Evolutionary conservation across 176 grass and related monocot genomes (phyloP), one percentile per base, ranked within the genome.

Genomic region (Rhynchospora tenuis): DNA sequence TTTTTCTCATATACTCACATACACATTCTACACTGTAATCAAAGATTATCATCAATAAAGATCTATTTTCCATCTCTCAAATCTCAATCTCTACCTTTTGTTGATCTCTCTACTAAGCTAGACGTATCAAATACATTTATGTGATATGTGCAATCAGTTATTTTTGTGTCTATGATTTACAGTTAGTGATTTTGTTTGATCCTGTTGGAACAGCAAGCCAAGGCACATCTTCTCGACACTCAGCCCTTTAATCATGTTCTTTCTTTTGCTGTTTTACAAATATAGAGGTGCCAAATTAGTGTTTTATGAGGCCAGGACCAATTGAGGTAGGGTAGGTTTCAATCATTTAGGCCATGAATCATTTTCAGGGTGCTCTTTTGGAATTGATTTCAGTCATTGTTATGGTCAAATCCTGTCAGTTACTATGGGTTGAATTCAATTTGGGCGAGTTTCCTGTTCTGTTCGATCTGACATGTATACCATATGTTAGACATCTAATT

Each of bases 171-270:
- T 22, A 14, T 74, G 1, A 50, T 24, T 73, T 48, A 24, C 9
- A 26, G 70, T 46, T 26, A 50, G 14, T 73, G n/a, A 74, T 51
- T 19, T 33, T 43, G 55, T 87, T 17, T 44, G 46, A 75, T 54
- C 6, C 13, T 54, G 23, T 51, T 87, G 45, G 78, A 90, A 71
- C 87, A 98, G 95, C 90, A 94, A 89, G 90, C 92, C 5, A 94
- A 86, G 62, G 87, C 95, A 8, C 95, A 94, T 87, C 87, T 98
- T 85, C 92, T 98, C 86, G 90, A 98, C 24, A 84, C 83, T 9
- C 82, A 98, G 64, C 87, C 92, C 64, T 98, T 98, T 91, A 82
- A 88, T 24, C 89, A 95, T 91, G 92, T 73, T 73, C 67, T 73
- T 73, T 24, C 10, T 1, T 74, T 26, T 26, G 27, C 46, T 44